Evolutionary conservation across 768 basidiomycete genomes (phyloP), one percentile per base, ranked within the genome.

Genomic region (Serendipita vermifera): DNA sequence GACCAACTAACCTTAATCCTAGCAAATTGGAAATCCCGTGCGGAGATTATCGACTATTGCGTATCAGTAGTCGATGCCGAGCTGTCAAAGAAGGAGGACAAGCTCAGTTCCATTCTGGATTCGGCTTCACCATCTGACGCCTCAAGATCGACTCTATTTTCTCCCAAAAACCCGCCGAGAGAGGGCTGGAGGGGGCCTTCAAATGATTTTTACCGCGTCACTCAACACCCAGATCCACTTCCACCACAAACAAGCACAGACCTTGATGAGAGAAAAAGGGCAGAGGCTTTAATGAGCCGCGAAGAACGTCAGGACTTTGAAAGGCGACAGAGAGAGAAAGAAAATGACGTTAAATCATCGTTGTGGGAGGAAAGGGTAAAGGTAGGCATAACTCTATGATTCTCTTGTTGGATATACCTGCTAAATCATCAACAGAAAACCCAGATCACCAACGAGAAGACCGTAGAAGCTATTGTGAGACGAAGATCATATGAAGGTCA

Each of bases 1-100:
- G 5, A 24, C n/a, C 46, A 11, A 22, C 20, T 26, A 22, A n/a
- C 24, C 54, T 13, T 7, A 3, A 7, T 26, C 27, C 11, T 35
- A 73, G 71, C 68, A 9, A 72, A 72, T 40, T 90, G 87, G 87
- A 81, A 76, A 62, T 78, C 82, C 33, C 73, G 87, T 57, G 77
- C 77, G 55, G 76, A 83, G 65, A 77, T 91, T 58, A 77, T 91
- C 31, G 72, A 81, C 20, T 91, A 87, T 67, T 91, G 87, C 57
- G 81, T 80, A 14, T 68, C 71, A 31, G 81, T 85, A 0, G 77
- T 87, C 43, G 86, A 87, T 64, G 73, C 77, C 22, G 77, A 80
- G 24, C 67, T 81, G 65, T 69, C 69, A 38, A 77, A 81, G 67
- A 82, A 81, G 65, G 75, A 71, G 60, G 70, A 66, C 58, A 62